phyloP scores from a whole-genome alignment of 345 rosid genomes.

The Brassica carinata region DNA sequence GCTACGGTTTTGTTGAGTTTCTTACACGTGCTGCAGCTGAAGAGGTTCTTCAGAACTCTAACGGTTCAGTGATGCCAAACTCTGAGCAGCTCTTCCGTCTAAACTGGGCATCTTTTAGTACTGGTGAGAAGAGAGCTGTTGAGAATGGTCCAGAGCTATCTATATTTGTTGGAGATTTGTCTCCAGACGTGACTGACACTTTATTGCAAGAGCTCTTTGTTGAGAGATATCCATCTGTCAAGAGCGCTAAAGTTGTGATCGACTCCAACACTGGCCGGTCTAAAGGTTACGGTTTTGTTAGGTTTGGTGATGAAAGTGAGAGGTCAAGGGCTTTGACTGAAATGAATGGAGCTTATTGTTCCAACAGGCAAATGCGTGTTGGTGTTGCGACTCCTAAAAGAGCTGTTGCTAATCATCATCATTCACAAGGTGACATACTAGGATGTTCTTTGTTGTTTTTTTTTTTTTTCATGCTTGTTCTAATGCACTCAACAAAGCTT shows the following conservation, averaged over 20 bases:
- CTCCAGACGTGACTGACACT: conserved; percentile 87
- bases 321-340: conserved; percentile 89
- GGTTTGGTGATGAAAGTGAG: conserved; percentile 92
- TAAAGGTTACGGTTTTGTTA: conserved; percentile 96
- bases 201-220: conserved; percentile 79
- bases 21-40: conserved; percentile 75
- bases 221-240: conserved; percentile 77
- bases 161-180: conserved; percentile 92
- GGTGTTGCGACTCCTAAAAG: conserved; percentile 96
- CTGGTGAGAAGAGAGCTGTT: conserved; percentile 66
- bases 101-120: conserved; percentile 93
- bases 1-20: conserved; percentile 95
- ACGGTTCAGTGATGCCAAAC: conserved; percentile 81
- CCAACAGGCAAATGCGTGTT: conserved; percentile 90
- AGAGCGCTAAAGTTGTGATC: conserved; percentile 91
- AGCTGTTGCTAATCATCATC: conserved; percentile 62
- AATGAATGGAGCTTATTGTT: conserved; percentile 91
- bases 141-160: conserved; percentile 83
- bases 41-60: conserved; percentile 79
- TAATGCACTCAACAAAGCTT: conserved; percentile 19
- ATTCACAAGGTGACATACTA: conserved; percentile 52
- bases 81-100: conserved; percentile 85
- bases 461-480: neutral
- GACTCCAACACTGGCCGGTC: conserved; percentile 89
- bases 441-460: neutral